These are phyloP conservation scores for Ceratocystis cacaofunesta DNA, from an alignment of 2,329 filamentous ascomycete species.

Conservation along the genomic window DNA sequence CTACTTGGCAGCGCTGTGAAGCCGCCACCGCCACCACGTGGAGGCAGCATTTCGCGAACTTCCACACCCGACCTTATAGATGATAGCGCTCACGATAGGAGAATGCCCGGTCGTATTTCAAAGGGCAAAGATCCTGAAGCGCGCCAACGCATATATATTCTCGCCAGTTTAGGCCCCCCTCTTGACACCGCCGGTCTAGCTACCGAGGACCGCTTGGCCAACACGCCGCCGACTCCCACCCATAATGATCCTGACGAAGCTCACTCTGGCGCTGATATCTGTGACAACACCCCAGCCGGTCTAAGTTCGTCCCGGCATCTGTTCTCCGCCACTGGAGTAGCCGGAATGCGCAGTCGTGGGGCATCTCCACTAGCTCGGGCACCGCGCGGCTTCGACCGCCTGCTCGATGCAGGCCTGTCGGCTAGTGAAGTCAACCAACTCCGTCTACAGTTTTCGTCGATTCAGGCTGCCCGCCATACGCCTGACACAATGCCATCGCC, in stretches of 20 bases:
- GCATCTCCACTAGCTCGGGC: neutral
- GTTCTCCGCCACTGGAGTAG: neutral
- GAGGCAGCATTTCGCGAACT: conserved; percentile 12
- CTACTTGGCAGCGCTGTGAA: conserved; percentile 55
- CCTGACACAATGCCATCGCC: conserved; percentile 80
- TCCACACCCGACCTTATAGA: neutral
- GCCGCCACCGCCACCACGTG: conserved; percentile 20
- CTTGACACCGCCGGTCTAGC: conserved; percentile 55
- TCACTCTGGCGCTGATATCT: neutral
- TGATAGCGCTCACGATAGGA: neutral
- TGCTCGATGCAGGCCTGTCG: conserved; percentile 70
- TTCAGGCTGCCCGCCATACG: conserved; percentile 68
- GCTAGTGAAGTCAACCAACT: conserved; percentile 69
- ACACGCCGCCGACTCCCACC: conserved; percentile 19
- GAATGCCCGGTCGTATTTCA: conserved; percentile 19
- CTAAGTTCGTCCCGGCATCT: neutral
- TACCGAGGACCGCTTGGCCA: conserved; percentile 42
- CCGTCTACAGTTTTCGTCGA: conserved; percentile 74
- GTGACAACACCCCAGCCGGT: neutral
- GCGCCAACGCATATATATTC: conserved; percentile 10
- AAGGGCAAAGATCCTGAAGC: conserved; percentile 21
- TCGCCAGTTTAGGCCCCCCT: conserved; percentile 20
- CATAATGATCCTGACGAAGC: neutral
- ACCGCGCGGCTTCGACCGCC: conserved; percentile 68
- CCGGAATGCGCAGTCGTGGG: conserved; percentile 18